Evolutionary conservation across 106 monocot species (phyloP).

Genomic region (Xerophyta viscosa): DNA sequence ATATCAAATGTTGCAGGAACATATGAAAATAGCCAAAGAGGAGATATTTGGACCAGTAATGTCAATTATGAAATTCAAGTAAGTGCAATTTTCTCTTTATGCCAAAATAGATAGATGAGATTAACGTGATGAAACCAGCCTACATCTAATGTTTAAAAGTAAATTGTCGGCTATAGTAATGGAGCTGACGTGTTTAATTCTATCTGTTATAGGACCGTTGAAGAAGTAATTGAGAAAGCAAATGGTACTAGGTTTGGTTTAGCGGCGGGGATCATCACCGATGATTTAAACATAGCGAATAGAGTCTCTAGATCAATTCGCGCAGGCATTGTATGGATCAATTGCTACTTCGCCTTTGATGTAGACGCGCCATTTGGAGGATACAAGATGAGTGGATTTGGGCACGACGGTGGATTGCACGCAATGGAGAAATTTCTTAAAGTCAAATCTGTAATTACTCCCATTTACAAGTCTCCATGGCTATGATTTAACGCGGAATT

Average conservation of each 20-base stretch:
- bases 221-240: constrained; percentile 66
- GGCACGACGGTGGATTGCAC: constrained; percentile 41
- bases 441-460: constrained; percentile 49
- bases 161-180: neutral
- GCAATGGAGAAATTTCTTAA: constrained; percentile 40
- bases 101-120: neutral
- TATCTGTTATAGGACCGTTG: constrained; percentile 39
- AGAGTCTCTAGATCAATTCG: constrained; percentile 55
- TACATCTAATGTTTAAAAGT: neutral
- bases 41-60: constrained; percentile 81
- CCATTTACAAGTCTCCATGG: constrained; percentile 32
- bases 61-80: constrained; percentile 78
- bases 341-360: constrained; percentile 62
- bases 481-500: too few relatives aligned
- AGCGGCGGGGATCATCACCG: constrained; percentile 65
- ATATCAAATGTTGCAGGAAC: too few relatives aligned
- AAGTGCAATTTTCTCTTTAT: constrained; percentile 4
- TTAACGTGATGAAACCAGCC: neutral
- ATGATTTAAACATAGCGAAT: constrained; percentile 55
- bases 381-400: constrained; percentile 70
- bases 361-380: constrained; percentile 44
- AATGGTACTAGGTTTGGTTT: constrained; percentile 54
- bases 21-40: constrained; percentile 61
- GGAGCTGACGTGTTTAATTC: neutral
- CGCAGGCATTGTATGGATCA: constrained; percentile 52